Conservation (phyloP, 768 basidiomycete species). For the Hygrocybe coccinea region DNA sequence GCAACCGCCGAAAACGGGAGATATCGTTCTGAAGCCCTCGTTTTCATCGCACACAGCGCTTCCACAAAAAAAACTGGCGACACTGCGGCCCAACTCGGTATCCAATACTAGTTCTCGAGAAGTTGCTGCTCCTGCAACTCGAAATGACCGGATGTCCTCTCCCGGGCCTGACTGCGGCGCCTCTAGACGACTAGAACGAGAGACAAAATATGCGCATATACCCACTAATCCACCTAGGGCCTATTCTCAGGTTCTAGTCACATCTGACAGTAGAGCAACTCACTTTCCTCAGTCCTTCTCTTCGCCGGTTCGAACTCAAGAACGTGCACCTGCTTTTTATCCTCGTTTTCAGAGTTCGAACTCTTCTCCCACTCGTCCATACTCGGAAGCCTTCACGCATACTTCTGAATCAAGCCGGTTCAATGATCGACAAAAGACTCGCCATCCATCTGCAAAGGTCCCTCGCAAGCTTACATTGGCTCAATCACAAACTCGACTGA, state of each 20-base stretch:
- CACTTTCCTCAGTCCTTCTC: constrained; percentile 5
- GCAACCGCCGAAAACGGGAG: background rate
- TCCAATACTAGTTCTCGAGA: background rate
- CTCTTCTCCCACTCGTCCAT: constrained; percentile 4
- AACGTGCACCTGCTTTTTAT: background rate
- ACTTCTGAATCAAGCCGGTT: background rate
- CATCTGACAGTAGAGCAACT: background rate
- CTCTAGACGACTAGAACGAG: background rate
- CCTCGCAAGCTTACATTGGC: no score
- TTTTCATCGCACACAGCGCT: background rate
- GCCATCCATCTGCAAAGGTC: no score
- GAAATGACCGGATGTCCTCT: background rate
- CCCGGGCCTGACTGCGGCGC: background rate
- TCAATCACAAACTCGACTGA: no score
- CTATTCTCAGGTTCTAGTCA: background rate
- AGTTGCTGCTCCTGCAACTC: background rate
- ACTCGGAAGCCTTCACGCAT: background rate
- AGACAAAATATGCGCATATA: background rate
- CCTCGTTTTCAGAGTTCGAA: background rate
- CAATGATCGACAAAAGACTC: background rate
- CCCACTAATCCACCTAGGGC: background rate
- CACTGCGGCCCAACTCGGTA: background rate
- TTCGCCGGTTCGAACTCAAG: background rate
- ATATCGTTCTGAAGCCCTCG: background rate
- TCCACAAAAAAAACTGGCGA: no score